phyloP scores from a whole-genome alignment of 2,329 filamentous ascomycete species.

The Ceratocystis ficicola region DNA sequence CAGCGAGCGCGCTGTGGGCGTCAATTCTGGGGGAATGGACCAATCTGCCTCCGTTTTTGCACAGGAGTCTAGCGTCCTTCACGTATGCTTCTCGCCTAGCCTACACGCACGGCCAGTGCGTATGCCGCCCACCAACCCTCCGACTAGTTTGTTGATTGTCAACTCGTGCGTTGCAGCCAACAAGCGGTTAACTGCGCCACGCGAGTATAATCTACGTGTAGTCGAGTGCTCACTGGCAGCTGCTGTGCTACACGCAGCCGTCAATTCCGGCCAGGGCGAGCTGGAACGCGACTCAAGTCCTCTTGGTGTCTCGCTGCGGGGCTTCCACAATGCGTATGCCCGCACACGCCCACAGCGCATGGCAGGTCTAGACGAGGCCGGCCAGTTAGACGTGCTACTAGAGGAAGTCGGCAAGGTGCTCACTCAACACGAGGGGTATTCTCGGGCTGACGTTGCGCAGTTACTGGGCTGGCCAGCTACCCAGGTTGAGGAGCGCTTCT shows the following conservation, averaged over 20 bases:
- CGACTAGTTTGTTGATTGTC: slow-evolving; percentile 83
- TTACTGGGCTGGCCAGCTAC: slow-evolving; percentile 61
- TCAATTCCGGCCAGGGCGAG: slow-evolving; percentile 37
- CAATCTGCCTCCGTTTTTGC: slow-evolving; percentile 94
- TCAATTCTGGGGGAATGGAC: slow-evolving; percentile 97
- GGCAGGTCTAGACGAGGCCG: slow-evolving; percentile 27
- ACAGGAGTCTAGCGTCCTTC: slow-evolving; percentile 69
- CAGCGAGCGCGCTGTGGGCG: slow-evolving; percentile 84
- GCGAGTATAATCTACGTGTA: slow-evolving; percentile 93
- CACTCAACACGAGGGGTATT: slow-evolving; percentile 71
- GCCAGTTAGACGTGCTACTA: slow-evolving; percentile 27
- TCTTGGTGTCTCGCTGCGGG: slow-evolving; percentile 68
- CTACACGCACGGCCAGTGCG: slow-evolving; percentile 66
- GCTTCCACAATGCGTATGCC: slow-evolving; percentile 78
- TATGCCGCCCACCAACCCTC: slow-evolving; percentile 69
- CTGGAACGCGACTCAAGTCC: slow-evolving; percentile 71
- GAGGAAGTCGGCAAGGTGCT: slow-evolving; percentile 47
- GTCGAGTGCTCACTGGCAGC: slow-evolving; percentile 91
- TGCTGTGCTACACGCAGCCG: slow-evolving; percentile 46
- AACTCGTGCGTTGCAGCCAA: slow-evolving; percentile 90
- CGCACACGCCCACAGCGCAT: slow-evolving; percentile 33
- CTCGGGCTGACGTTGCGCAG: slow-evolving; percentile 67
- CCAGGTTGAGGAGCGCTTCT: slow-evolving; percentile 54
- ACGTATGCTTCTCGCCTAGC: slow-evolving; percentile 75
- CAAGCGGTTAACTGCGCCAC: slow-evolving; percentile 85